Base-by-base conservation (phyloP, 169 alveolate genomes). In the Babesia ovis region DNA sequence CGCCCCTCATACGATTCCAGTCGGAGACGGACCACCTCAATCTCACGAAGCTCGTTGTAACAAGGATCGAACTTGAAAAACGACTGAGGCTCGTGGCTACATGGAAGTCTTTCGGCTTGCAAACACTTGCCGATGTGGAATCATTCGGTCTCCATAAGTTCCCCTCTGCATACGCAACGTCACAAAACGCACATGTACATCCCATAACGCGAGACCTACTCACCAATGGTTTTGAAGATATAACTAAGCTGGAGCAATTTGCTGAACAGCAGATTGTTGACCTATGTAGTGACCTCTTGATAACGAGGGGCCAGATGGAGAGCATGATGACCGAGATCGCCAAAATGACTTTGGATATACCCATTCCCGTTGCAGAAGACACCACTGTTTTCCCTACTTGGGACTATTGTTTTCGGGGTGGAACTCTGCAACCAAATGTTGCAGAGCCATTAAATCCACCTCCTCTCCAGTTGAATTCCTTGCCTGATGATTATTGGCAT, bases 1-100 rank as follows among this genome's bases (percentile, higher is more conserved):
- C 87, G 12, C 87, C 87, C 27, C 84, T 79, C 16, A 42, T 79
- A 37, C 68, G 87, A 29, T 37, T 79, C 43, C 87, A 79, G 20
- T 12, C 83, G 6, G 83, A 79, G 55, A 85, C 70, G 22, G 83
- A 69, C 54, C 87, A 79, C 72, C 34, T 79, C 29, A 59, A 34
- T 41, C 57, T 79, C 27, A 61, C 83, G 16, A 59, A 66, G 43
- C 57, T 79, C 1, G 16, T 79, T 6, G 69, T 79, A 18, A 68
- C 83, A 18, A 58, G 68, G 12, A 34, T 54, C 14, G 87, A 79
- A 48, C 27, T 79, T 20, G 79, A 69, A 45, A 69, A 71, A 61
- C 56, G 87, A 8, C 61, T 79, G n/a, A 69, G 70, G n/a, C 18
- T 69, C 23, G 83, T 79, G 68, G 41, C 48, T 25, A 66, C 58